Evolutionary conservation across 257 asterid species (phyloP).

Genomic region (Schizonepeta tenuifolia): DNA sequence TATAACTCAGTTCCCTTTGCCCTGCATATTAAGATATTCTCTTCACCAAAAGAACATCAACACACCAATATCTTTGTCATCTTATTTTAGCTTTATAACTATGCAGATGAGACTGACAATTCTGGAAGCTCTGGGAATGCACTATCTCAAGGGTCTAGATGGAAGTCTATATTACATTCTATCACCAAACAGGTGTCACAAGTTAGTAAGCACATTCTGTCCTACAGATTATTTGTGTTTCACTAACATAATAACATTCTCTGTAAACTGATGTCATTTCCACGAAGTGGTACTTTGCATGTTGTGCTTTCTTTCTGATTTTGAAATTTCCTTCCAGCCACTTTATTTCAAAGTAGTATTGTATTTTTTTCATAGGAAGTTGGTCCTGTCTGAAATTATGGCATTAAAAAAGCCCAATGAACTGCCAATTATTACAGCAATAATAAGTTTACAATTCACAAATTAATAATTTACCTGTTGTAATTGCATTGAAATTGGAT

Average conservation of each 20-base stretch:
- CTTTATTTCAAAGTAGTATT: conserved; percentile 8
- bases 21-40: neutral
- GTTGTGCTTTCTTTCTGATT: conserved; percentile 17
- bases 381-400: conserved; percentile 16
- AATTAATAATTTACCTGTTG: neutral
- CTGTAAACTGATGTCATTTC: conserved; percentile 16
- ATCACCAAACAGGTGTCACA: conserved; percentile 91
- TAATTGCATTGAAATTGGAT: neutral
- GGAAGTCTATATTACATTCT: conserved; percentile 81
- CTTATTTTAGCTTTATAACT: conserved; percentile 25
- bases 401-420: neutral
- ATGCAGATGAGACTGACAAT: conserved; percentile 61
- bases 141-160: conserved; percentile 75
- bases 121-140: conserved; percentile 44
- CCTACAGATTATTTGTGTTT: conserved; percentile 23
- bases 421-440: neutral
- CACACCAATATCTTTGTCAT: conserved; percentile 24
- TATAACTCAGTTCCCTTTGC: conserved; percentile 5
- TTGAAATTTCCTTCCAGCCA: neutral
- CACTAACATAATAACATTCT: conserved; percentile 24
- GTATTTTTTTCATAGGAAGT: neutral
- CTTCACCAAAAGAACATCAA: conserved; percentile 7
- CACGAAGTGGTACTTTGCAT: conserved; percentile 8
- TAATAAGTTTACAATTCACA: neutral
- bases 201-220: conserved; percentile 57